Percentiles rank a stretch among this genome's conserved stretches.
Conservation (phyloP, 2,329 filamentous ascomycete genomes). For the Fusarium sp. region DNA sequence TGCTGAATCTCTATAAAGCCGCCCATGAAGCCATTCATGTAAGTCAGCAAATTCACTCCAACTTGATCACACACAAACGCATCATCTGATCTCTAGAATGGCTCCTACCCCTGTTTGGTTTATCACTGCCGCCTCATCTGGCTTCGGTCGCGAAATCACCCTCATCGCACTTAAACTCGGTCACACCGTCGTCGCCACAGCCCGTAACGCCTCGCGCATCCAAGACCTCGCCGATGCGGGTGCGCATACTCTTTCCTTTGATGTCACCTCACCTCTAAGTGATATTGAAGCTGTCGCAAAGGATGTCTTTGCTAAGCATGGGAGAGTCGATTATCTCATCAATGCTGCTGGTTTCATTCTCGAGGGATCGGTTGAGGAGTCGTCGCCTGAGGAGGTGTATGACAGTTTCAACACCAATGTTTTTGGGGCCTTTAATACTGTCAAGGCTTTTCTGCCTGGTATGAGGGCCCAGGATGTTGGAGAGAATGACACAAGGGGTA, state of each 20-base stretch:
- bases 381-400: conserved; percentile 50
- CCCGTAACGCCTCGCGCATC: conserved; percentile 55
- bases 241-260: conserved; percentile 57
- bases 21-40: not conserved
- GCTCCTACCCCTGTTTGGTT: conserved; percentile 59
- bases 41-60: not conserved
- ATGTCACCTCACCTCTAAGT: conserved; percentile 56
- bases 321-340: conserved; percentile 60
- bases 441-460: conserved; percentile 60
- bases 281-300: conserved; percentile 52
- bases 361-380: conserved; percentile 56
- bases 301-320: conserved; percentile 46
- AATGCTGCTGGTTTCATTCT: conserved; percentile 61
- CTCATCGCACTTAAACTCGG: conserved; percentile 57
- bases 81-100: not conserved
- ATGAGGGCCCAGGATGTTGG: conserved; percentile 54
- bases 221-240: conserved; percentile 56
- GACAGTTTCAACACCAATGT: conserved; percentile 64
- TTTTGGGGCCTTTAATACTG: conserved; percentile 62
- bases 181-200: conserved; percentile 63
- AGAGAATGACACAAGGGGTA: conserved; percentile 38
- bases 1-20: not conserved
- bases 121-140: conserved; percentile 63
- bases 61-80: not conserved
- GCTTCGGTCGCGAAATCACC: conserved; percentile 61